Evolutionary conservation across 2,329 filamentous ascomycete species (phyloP).

Genomic region (Fusarium falciforme): DNA sequence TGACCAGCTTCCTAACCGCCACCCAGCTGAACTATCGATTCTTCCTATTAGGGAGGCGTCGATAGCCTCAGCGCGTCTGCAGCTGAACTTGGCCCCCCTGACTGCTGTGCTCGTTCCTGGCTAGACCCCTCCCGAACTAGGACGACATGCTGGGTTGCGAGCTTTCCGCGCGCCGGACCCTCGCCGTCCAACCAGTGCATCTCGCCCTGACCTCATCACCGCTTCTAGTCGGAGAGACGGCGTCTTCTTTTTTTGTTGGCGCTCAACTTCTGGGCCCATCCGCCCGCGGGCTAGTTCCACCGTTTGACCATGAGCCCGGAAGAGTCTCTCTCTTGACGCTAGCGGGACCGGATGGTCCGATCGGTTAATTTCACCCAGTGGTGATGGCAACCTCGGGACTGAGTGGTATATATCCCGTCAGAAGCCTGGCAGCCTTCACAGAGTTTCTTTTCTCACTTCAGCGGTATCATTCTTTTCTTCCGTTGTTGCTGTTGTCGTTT

Average conservation of each 20-base stretch:
- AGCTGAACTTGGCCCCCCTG: slow-evolving; percentile 10
- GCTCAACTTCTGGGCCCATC: slow-evolving; percentile 3
- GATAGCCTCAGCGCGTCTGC: slow-evolving; percentile 23
- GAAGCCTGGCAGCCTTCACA: not conserved
- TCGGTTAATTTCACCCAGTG: slow-evolving; percentile 11
- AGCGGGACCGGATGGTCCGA: not conserved
- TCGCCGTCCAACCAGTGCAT: not conserved
- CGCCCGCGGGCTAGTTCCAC: not conserved
- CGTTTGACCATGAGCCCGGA: not conserved
- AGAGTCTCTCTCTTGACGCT: not conserved
- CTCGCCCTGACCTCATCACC: slow-evolving; percentile 1
- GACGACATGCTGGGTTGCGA: not conserved
- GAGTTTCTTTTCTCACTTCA: not conserved
- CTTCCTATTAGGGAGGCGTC: slow-evolving; percentile 16
- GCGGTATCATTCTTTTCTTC: slow-evolving; percentile 28
- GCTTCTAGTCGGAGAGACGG: not conserved
- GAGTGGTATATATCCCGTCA: slow-evolving; percentile 19
- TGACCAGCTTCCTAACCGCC: not conserved
- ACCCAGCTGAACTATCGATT: slow-evolving; percentile 30
- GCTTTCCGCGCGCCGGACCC: not conserved
- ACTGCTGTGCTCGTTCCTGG: not conserved
- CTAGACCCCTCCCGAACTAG: slow-evolving; percentile 17
- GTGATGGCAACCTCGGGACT: not conserved
- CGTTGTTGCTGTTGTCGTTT: slow-evolving; percentile 31
- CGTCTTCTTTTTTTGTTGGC: not conserved